Evolutionary conservation across 768 basidiomycete genomes (phyloP).

Genomic region (Candolleomyces eurysporus): DNA sequence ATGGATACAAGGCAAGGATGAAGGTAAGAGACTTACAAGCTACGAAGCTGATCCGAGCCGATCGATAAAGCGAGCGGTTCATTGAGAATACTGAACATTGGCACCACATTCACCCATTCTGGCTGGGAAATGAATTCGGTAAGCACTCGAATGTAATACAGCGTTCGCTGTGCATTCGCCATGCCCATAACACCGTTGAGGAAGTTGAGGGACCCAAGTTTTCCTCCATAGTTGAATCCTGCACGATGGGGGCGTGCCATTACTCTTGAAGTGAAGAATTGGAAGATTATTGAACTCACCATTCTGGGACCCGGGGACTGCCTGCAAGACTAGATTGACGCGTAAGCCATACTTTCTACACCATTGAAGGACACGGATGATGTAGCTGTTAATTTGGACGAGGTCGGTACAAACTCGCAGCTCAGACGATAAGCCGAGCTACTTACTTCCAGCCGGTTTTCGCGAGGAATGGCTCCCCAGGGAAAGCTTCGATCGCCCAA

Average conservation of each 20-base stretch:
- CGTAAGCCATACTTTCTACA: constrained; percentile 85
- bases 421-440: too few species aligned
- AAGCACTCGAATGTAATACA: constrained; percentile 67
- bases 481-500: constrained; percentile 81
- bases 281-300: constrained; percentile 48
- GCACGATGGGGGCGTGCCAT: background rate
- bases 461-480: constrained; percentile 73
- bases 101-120: constrained; percentile 42
- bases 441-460: constrained; percentile 71
- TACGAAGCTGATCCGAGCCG: constrained; percentile 44
- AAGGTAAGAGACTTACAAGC: constrained; percentile 54
- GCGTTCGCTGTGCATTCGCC: constrained; percentile 73
- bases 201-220: constrained; percentile 54
- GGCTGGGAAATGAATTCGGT: constrained; percentile 76
- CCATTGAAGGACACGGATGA: constrained; percentile 75
- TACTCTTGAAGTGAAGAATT: constrained; percentile 9
- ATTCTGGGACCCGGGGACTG: constrained; percentile 78
- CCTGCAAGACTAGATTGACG: constrained; percentile 76
- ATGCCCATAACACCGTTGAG: constrained; percentile 73
- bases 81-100: constrained; percentile 56
- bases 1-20: background rate
- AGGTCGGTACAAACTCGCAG: background rate
- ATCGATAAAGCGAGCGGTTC: constrained; percentile 45
- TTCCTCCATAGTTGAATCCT: constrained; percentile 63
- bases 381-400: constrained; percentile 45